Evolutionary conservation across 768 basidiomycete species (phyloP), one percentile per base, ranked within the genome.

Genomic region (Leccinum boreale): DNA sequence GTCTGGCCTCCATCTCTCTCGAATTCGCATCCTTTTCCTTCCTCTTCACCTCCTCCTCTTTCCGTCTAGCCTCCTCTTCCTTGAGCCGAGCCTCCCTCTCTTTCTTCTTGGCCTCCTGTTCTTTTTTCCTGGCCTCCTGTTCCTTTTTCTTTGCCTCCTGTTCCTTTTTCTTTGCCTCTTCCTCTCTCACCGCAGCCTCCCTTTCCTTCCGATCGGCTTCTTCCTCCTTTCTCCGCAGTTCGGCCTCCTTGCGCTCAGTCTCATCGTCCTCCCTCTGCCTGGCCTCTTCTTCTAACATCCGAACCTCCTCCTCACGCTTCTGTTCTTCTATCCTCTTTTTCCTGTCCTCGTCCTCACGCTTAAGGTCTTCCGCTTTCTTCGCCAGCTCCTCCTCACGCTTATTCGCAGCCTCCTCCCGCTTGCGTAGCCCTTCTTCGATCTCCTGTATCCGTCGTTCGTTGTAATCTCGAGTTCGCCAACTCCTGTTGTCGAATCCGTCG

Each of bases 331-430:
- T 29, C 23, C 21, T 54, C 57, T 61, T 69, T 47, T 49, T 63
- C 50, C 61, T 65, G n/a, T 63, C 65, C n/a, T 64, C 68, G 11
- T 71, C 70, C 58, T 73, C 69, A 2, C 66, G 65, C 53, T 56
- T 64, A 2, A 70, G 65, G 26, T 79, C 78, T 17, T 76, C 76
- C 26, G 71, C 77, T 49, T 65, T 74, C 62, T 57, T 70, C 59
- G 64, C 69, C 33, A 73, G 56, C 4, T 73, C 71, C 33, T 71
- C 72, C 54, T 76, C 74, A 5, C 68, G 72, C 50, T 61, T 64
- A 31, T 45, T 67, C 15, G 70, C 75, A 12, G 75, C 74, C 35
- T 73, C 71, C 51, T 75, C 71, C 51, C 67, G 70, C 62, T 58
- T 69, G 51, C 62, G 69, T 52, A 66, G 56, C 65, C 68, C 64